Base-by-base conservation (phyloP, 1,284 basidiomycete species). In the Spongispora temasekensis region DNA sequence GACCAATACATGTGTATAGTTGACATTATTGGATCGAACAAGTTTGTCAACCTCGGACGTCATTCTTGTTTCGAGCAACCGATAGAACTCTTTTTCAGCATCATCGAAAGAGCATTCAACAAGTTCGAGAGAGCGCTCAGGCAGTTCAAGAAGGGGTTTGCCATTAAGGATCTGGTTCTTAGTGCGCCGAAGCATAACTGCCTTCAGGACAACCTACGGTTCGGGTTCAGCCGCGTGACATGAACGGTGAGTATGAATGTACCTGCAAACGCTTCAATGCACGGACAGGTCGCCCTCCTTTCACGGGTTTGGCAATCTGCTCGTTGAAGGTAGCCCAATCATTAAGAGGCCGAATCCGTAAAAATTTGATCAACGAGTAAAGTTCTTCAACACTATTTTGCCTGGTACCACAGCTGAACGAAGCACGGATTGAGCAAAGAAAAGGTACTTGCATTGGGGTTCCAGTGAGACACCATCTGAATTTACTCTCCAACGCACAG, bases 371-470 rank as follows among this genome's bases (percentile, higher is more conserved):
- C 28, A 98, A 81, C 5, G 94, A 91, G 73, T 86, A 98, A 4
- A 99, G 79, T 70, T 99, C 97, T 56, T 91, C 88, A 8, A 97
- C 90, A 51, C 84, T 91, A 78, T 98, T 98, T 80, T 95, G 87
- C 74, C 85, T 86, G 30, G 42, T 21, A 56, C 53, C n/a, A 34
- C 6, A 7, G 4, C 6, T 30, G 23, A 60, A 51, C 57, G 56
- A 52, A 44, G 34, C 28, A 35, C 2, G 27, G 23, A 12, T 23
- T 8, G 2, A 61, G 27, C 6, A 34, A 54, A 32, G 31, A 35
- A 31, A 58, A 53, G n/a, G 21, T n/a, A n/a, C 90, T 67, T 77
- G 93, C 83, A 97, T 90, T 0, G 94, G 94, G 9, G 94, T 96
- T 55, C 94, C 94, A 6, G 94, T 96, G 59, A 97, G 77, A 72